phyloP scores from a whole-genome alignment of 768 basidiomycete species.

The Mycena rosella region DNA sequence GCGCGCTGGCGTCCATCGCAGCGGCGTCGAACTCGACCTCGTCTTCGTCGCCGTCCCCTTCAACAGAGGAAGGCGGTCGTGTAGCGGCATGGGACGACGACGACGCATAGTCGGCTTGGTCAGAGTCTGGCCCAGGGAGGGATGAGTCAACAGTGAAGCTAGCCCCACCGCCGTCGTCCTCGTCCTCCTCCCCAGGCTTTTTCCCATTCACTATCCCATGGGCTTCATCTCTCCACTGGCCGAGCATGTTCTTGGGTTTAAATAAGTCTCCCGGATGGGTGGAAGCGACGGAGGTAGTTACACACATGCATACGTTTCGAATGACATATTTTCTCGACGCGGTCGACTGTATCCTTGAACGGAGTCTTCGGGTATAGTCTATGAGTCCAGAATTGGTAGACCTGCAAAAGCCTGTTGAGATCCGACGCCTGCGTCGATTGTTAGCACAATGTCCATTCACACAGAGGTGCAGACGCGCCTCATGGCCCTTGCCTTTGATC shows the following conservation, averaged over 20 bases:
- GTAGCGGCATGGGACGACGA: conserved; percentile 50
- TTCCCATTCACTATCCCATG: conserved; percentile 48
- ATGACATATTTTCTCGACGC: conserved; percentile 91
- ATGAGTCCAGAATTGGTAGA: conserved; percentile 97
- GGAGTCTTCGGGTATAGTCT: conserved; percentile 90
- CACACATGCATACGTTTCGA: conserved; percentile 88
- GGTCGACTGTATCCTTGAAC: conserved; percentile 87
- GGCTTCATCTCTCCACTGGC: conserved; percentile 84
- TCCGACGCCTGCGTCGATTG: conserved; percentile 73
- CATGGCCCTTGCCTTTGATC: conserved; percentile 91
- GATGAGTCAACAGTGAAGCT: conserved; percentile 25
- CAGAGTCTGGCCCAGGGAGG: conserved; percentile 40
- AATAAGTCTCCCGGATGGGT: conserved; percentile 24
- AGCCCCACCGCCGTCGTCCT: conserved; percentile 36
- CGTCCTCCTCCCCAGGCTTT: conserved; percentile 41
- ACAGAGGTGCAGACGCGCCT: conserved; percentile 63
- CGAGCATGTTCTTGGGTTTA: conserved; percentile 67
- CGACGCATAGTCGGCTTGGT: conserved; percentile 48
- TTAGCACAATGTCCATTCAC: conserved; percentile 1
- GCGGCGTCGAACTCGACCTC: conserved; percentile 41
- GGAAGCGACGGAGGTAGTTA: conserved; percentile 20
- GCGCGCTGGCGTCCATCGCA: conserved; percentile 27
- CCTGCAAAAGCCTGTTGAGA: conserved; percentile 80
- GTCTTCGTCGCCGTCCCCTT: conserved; percentile 51
- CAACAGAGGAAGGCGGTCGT: conserved; percentile 57